Conservation (phyloP, 2,329 filamentous ascomycete species). For the Sporothrix luriei region DNA sequence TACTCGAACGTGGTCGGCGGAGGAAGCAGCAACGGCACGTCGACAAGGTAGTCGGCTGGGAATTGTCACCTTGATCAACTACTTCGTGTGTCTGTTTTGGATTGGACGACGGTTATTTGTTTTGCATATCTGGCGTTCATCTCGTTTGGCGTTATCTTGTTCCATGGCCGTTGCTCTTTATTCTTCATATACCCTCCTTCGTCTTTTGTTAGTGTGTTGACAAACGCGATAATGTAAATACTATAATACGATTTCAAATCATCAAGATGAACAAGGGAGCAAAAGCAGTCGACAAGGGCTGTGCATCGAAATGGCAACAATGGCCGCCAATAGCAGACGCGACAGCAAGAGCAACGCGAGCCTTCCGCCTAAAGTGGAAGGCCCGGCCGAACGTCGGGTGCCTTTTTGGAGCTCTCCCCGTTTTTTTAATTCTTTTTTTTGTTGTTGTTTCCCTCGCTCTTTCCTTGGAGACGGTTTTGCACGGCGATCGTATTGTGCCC, state of each 20-base stretch:
- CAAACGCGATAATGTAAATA: slow-evolving; percentile 11
- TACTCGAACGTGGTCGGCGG: slow-evolving; percentile 42
- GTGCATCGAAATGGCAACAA: background rate
- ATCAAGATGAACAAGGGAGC: too few relatives aligned
- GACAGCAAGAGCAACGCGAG: background rate
- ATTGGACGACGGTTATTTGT: background rate
- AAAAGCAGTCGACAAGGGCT: background rate
- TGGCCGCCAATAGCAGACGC: background rate
- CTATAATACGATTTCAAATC: background rate
- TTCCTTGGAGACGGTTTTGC: background rate
- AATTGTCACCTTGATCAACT: background rate
- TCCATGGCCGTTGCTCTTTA: background rate
- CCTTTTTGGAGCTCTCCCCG: slow-evolving; percentile 16
- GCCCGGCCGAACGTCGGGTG: slow-evolving; percentile 26
- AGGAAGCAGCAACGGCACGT: slow-evolving; percentile 7
- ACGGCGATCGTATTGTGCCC: background rate
- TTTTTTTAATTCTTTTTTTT: background rate
- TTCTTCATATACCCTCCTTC: slow-evolving; percentile 19
- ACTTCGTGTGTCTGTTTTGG: background rate
- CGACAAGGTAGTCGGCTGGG: background rate
- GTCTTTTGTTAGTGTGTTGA: background rate
- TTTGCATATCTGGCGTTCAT: slow-evolving; percentile 16
- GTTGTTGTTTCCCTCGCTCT: background rate
- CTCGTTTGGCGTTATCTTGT: background rate
- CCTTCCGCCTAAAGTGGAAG: slow-evolving; percentile 12